Evolutionary conservation across 177 flowering plant species (phyloP).

Genomic region (Telopea speciosissima): DNA sequence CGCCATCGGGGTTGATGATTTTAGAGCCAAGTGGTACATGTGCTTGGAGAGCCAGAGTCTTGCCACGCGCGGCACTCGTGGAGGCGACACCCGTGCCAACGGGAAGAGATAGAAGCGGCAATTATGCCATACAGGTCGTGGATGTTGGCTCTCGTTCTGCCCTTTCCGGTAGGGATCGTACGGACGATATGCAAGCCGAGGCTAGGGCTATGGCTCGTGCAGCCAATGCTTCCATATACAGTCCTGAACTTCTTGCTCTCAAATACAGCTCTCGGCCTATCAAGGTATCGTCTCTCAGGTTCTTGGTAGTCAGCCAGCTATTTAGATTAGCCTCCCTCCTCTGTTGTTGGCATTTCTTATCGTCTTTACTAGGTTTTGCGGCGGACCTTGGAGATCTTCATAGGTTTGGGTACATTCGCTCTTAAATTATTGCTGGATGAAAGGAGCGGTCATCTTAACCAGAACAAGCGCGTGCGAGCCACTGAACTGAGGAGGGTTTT

Average conservation of each 20-base stretch:
- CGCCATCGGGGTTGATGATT: background rate
- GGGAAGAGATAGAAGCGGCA: constrained; percentile 10
- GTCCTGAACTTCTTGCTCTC: constrained; percentile 46
- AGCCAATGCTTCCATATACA: constrained; percentile 63
- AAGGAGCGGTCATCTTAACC: constrained; percentile 48
- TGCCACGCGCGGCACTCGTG: constrained; percentile 39
- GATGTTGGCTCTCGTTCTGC: constrained; percentile 9
- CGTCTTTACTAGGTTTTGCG: constrained; percentile 34
- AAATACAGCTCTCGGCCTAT: constrained; percentile 69
- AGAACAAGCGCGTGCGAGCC: constrained; percentile 58
- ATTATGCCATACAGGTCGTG: constrained; percentile 9
- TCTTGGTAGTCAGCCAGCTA: background rate
- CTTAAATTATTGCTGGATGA: constrained; percentile 58
- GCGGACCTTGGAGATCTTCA: constrained; percentile 57
- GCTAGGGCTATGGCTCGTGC: constrained; percentile 81
- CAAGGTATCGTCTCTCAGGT: constrained; percentile 34
- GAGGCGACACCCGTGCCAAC: constrained; percentile 31
- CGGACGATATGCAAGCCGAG: constrained; percentile 81
- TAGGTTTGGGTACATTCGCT: constrained; percentile 60
- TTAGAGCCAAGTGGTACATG: background rate
- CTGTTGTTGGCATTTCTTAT: background rate
- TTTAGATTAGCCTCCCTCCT: background rate
- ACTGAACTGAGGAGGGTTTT: constrained; percentile 48
- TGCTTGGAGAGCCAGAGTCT: background rate
- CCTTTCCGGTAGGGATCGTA: constrained; percentile 23